Evolutionary conservation across 352 stramenopile species (phyloP).

Genomic region (Globisporangium parvum): DNA sequence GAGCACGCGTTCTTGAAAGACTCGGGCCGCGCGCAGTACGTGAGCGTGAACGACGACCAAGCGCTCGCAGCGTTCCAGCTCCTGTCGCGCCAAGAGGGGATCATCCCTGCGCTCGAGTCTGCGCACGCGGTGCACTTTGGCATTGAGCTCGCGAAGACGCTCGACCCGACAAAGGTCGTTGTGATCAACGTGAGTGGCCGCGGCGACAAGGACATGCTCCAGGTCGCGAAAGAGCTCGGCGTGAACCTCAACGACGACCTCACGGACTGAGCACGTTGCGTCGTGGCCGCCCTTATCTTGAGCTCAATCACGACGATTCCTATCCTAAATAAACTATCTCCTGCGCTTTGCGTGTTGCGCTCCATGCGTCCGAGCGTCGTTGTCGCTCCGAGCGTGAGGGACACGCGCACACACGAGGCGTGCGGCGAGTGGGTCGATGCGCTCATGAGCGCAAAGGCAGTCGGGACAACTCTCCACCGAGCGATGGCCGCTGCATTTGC

Average conservation of each 20-base stretch:
- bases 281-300: too few relatives aligned
- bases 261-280: too few relatives aligned
- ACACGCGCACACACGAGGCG: too few relatives aligned
- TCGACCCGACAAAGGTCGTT: constrained; percentile 89
- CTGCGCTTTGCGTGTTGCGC: too few relatives aligned
- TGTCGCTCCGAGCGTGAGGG: too few relatives aligned
- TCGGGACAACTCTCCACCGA: too few relatives aligned
- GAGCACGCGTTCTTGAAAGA: constrained; percentile 98
- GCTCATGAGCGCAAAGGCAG: too few relatives aligned
- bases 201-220: constrained; percentile 99
- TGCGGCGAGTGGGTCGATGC: too few relatives aligned
- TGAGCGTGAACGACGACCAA: constrained; percentile 95
- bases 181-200: constrained; percentile 97
- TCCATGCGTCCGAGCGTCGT: too few relatives aligned
- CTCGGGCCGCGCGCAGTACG: constrained; percentile 92
- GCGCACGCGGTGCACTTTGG: constrained; percentile 95
- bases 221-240: constrained; percentile 94
- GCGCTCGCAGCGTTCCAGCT: constrained; percentile 96
- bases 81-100: constrained; percentile 94
- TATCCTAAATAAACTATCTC: too few relatives aligned
- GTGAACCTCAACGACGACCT: constrained; percentile 88
- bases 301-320: too few relatives aligned
- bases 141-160: constrained; percentile 88
- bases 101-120: constrained; percentile 97
- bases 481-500: too few relatives aligned